Evolutionary conservation across 345 rosid genomes (phyloP).

Genomic region (Cochlearia excelsa): DNA sequence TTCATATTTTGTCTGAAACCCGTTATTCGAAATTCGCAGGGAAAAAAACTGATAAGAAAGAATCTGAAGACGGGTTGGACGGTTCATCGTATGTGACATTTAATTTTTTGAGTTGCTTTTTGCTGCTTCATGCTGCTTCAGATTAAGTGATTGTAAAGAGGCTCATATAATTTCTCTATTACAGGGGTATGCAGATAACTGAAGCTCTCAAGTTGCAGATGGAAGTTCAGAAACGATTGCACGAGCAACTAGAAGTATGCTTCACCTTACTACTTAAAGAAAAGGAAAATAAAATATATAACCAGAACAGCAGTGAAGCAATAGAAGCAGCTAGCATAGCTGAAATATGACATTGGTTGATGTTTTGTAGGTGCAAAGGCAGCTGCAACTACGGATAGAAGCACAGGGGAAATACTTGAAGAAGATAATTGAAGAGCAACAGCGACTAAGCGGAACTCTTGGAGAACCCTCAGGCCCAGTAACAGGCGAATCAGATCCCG

Average conservation of each 20-base stretch:
- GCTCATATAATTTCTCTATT: conserved; percentile 23
- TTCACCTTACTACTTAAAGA: conserved; percentile 21
- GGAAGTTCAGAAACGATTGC: conserved; percentile 96
- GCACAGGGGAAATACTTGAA: conserved; percentile 96
- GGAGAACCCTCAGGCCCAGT: conserved; percentile 57
- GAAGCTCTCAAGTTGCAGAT: conserved; percentile 98
- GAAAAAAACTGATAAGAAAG: conserved; percentile 87
- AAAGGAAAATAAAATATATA: background rate
- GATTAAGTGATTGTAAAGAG: conserved; percentile 18
- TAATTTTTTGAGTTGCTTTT: conserved; percentile 15
- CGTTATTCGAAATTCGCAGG: conserved; percentile 47
- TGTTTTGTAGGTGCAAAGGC: conserved; percentile 79
- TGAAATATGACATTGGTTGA: conserved; percentile 16
- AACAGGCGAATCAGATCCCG: conserved; percentile 74
- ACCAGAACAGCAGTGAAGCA: background rate
- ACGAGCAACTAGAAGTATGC: conserved; percentile 96
- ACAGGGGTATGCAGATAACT: conserved; percentile 98
- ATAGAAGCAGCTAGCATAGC: background rate
- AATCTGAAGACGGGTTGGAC: conserved; percentile 78
- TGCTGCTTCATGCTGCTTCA: conserved; percentile 17
- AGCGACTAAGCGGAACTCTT: conserved; percentile 70
- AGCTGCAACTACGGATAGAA: conserved; percentile 93
- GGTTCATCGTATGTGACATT: conserved; percentile 80
- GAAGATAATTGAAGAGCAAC: conserved; percentile 99
- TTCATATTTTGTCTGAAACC: conserved; percentile 19